A percentile compares a stretch with the other conserved stretches of the same genome.
Evolutionary conservation across 768 basidiomycete species (phyloP).

Genomic region (Phylloporus rhodoxanthus): DNA sequence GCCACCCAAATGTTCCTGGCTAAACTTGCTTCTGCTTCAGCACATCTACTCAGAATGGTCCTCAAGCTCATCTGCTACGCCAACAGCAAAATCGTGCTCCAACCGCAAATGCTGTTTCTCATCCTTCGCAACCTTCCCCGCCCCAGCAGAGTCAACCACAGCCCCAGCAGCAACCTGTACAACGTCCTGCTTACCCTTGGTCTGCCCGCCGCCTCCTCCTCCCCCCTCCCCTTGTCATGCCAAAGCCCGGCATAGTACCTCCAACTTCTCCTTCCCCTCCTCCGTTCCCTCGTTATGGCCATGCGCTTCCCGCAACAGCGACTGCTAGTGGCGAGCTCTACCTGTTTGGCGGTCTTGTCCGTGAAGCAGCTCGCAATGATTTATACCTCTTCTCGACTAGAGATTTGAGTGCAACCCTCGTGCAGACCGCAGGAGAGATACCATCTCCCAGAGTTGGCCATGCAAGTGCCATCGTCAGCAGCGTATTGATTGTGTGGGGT

Average conservation of each 20-base stretch:
- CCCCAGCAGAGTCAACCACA: slow-evolving; percentile 30
- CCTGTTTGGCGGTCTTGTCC: slow-evolving; percentile 94
- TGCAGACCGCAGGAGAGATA: slow-evolving; percentile 85
- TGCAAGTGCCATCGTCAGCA: slow-evolving; percentile 91
- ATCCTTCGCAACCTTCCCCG: slow-evolving; percentile 28
- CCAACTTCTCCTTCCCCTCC: slow-evolving; percentile 69
- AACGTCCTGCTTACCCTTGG: slow-evolving; percentile 76
- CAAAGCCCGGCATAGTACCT: slow-evolving; percentile 59
- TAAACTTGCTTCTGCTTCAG: neutral
- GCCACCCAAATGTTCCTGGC: slow-evolving; percentile 1
- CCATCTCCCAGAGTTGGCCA: slow-evolving; percentile 94
- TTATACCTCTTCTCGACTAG: slow-evolving; percentile 83
- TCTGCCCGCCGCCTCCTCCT: slow-evolving; percentile 67
- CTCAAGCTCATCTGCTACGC: slow-evolving; percentile 33
- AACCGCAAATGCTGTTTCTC: slow-evolving; percentile 26
- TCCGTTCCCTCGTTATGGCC: slow-evolving; percentile 95
- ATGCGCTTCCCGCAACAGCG: slow-evolving; percentile 77
- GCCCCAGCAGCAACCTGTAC: slow-evolving; percentile 28
- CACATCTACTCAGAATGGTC: slow-evolving; percentile 20
- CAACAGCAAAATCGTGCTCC: slow-evolving; percentile 33
- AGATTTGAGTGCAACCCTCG: slow-evolving; percentile 70
- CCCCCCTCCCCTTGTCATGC: slow-evolving; percentile 58
- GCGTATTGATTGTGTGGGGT: slow-evolving; percentile 96
- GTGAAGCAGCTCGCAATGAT: slow-evolving; percentile 86
- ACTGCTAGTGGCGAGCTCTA: slow-evolving; percentile 85